Percentiles rank a stretch among this genome's conserved stretches.
These are phyloP conservation scores for Kuraishia hungarica DNA, from an alignment of 805 yeast species.

Conservation along the genomic window DNA sequence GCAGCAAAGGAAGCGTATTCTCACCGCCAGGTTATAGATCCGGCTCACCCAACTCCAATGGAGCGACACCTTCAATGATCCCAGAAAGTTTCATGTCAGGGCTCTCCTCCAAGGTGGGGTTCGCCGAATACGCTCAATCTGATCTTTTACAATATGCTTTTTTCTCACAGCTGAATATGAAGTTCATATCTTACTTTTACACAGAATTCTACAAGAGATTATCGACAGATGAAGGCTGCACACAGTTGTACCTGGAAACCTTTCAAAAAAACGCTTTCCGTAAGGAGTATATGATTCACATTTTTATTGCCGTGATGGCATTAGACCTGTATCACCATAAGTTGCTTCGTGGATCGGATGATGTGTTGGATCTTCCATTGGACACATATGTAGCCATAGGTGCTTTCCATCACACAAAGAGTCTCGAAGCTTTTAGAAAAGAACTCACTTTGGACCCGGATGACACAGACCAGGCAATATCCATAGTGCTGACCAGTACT, in stretches of 20 bases:
- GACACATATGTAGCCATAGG: constrained; percentile 12
- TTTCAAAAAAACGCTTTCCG: constrained; percentile 6
- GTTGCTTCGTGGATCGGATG: constrained; percentile 11
- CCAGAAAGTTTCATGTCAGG: background rate
- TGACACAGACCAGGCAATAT: constrained; percentile 9
- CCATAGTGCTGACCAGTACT: constrained; percentile 10
- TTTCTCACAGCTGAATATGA: constrained; percentile 9
- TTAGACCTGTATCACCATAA: constrained; percentile 15
- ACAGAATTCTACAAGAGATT: constrained; percentile 12
- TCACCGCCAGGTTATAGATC: constrained; percentile 9
- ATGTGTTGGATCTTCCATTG: constrained; percentile 10
- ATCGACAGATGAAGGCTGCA: constrained; percentile 9
- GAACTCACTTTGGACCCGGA: constrained; percentile 10
- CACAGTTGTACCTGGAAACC: constrained; percentile 7
- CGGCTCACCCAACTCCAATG: constrained; percentile 9
- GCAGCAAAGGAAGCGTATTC: background rate
- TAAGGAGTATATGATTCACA: constrained; percentile 14
- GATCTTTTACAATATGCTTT: constrained; percentile 12
- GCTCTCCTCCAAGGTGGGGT: background rate
- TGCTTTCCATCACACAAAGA: constrained; percentile 13
- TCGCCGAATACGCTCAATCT: constrained; percentile 7
- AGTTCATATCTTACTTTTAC: constrained; percentile 9
- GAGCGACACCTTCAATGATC: background rate
- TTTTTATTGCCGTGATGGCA: constrained; percentile 11
- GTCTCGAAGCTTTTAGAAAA: constrained; percentile 11